These are phyloP conservation scores for Plectosphaerella sp. DNA, from an alignment of 2,329 filamentous ascomycete genomes.

Conservation along the genomic window DNA sequence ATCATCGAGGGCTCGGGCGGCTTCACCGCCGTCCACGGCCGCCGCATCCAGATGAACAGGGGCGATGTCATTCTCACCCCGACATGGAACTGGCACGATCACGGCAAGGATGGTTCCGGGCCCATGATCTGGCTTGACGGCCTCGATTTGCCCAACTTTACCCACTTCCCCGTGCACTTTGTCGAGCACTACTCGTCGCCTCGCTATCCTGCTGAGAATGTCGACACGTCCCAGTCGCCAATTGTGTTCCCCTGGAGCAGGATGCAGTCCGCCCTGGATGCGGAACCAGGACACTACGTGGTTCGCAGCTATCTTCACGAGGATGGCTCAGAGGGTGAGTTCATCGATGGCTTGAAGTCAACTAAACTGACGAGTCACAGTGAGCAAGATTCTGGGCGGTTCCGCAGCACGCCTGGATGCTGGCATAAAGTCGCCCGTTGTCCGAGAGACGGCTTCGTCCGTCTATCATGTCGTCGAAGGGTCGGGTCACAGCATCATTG, in stretches of 20 bases:
- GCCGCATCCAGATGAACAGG: conserved; percentile 39
- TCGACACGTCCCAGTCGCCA: conserved; percentile 31
- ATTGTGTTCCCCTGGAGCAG: conserved; percentile 44
- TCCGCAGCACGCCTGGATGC: conserved; percentile 38
- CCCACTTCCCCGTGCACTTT: conserved; percentile 47
- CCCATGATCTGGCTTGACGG: conserved; percentile 56
- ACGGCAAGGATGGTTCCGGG: conserved; percentile 46
- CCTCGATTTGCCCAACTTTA: conserved; percentile 45
- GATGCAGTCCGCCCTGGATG: conserved; percentile 39
- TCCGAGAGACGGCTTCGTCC: conserved; percentile 45
- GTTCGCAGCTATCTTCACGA: conserved; percentile 25
- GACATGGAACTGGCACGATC: conserved; percentile 52
- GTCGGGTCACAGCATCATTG: conserved; percentile 33
- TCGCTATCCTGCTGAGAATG: conserved; percentile 36
- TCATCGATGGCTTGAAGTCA: neutral
- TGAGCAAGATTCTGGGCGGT: conserved; percentile 40
- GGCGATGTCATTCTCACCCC: conserved; percentile 53
- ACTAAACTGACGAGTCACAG: conserved; percentile 22
- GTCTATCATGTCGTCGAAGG: conserved; percentile 51
- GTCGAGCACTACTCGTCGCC: conserved; percentile 39
- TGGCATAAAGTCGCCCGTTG: conserved; percentile 25
- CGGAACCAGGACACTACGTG: conserved; percentile 17
- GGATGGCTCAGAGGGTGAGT: conserved; percentile 23
- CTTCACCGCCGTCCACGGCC: conserved; percentile 50
- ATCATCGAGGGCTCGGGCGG: conserved; percentile 50